Evolutionary conservation across 805 yeast genomes (phyloP), one percentile per base, ranked within the genome.

Genomic region (Yueomyces sinensis): DNA sequence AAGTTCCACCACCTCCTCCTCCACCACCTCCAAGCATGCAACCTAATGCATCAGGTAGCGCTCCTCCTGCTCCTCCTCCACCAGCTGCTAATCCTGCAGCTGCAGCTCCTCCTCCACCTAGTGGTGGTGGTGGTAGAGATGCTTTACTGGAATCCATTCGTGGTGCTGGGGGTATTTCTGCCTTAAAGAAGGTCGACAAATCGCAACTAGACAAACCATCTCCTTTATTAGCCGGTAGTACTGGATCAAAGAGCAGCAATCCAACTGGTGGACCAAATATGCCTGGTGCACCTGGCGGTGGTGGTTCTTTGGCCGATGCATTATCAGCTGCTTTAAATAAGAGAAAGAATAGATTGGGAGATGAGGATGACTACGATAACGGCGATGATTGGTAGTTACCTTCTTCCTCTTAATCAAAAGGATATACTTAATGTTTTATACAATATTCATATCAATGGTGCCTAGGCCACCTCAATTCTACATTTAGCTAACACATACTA

Each of bases 81-180:
- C 22, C 35, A 11, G 25, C 37, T n/a, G 36, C 37, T 13, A 25
- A 41, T 6, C 31, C 45, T 17, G 33, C 42, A 9, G 32, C 35
- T 9, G 37, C 39, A 23, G 35, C 37, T 11, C 38, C 44, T 11
- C 44, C 44, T 17, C 42, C 38, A 16, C 33, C 41, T 7, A 30
- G 32, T 27, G 29, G 29, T 19, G 30, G 13, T 14, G 59, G 63
- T 2, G 77, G 76, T 0, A 65, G 94, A 45, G 94, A 82, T 54
- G 94, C 94, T 0, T 65, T 89, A 29, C 62, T 89, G 39, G 82
- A 93, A 0, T 83, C 96, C 1, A 89, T 89, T 44, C 68, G 95
- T 45, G 73, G 77, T 27, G 76, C 95, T 0, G 79, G 76, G 13
- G 87, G 89, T 27, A 27, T 87, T 4, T 77, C 79, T 0, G 49